phyloP scores from a whole-genome alignment of 805 yeast genomes.

The Ogataea nakhonphanomensis region DNA sequence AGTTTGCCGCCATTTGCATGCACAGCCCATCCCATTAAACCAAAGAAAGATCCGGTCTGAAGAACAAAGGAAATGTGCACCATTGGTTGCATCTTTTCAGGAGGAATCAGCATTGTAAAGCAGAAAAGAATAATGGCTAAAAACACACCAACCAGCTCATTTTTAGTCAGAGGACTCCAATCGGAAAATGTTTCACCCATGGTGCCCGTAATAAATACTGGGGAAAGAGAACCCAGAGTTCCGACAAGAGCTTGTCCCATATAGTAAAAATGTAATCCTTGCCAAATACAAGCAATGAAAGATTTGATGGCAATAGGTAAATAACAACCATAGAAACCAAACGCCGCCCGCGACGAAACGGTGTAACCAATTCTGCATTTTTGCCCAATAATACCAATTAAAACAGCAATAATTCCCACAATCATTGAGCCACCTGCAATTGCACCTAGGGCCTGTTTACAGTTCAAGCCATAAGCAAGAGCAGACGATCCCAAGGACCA shows the following conservation, averaged over 20 bases:
- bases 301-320: conserved; percentile 42
- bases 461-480: conserved; percentile 26
- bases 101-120: conserved; percentile 34
- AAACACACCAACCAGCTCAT: conserved; percentile 38
- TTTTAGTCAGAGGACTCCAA: conserved; percentile 35
- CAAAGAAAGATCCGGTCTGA: conserved; percentile 27
- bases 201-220: conserved; percentile 28
- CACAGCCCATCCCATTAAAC: conserved; percentile 29
- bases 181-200: conserved; percentile 25
- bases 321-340: conserved; percentile 45
- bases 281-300: conserved; percentile 45
- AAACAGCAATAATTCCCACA: conserved; percentile 40
- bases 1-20: conserved; percentile 30
- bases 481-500: conserved; percentile 22
- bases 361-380: conserved; percentile 51
- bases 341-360: conserved; percentile 40
- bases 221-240: conserved; percentile 39
- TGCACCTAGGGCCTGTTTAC: conserved; percentile 39
- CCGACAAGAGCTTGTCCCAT: conserved; percentile 43
- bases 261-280: conserved; percentile 41
- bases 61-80: conserved; percentile 25
- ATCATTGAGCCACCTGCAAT: conserved; percentile 44
- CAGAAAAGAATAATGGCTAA: conserved; percentile 39
- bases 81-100: conserved; percentile 30
- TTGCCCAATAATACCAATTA: conserved; percentile 51